These are phyloP conservation scores for Daphne laureola DNA, from an alignment of 441 rosid genomes.

Conservation along the genomic window DNA sequence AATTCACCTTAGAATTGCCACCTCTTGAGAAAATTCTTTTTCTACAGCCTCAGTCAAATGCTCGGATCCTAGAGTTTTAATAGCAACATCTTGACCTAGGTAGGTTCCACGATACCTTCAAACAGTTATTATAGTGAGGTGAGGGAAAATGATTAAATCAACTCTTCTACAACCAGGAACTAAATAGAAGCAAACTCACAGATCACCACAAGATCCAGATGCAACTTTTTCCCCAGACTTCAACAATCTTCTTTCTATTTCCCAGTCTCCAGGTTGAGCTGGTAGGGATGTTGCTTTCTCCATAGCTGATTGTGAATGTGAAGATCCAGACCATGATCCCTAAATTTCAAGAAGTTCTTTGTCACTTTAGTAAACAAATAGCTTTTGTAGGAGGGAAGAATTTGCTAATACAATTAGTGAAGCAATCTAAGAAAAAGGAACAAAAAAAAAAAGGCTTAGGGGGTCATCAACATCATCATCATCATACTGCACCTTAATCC, in stretches of 20 bases:
- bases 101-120: constrained; percentile 55
- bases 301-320: constrained; percentile 28
- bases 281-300: constrained; percentile 26
- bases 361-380: background rate
- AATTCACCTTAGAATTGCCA: constrained; percentile 55
- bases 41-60: constrained; percentile 43
- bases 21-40: constrained; percentile 65
- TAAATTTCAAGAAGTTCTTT: constrained; percentile 18
- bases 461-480: too few relatives aligned
- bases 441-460: background rate
- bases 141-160: constrained; percentile 8
- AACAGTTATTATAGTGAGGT: constrained; percentile 16
- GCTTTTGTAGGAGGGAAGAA: background rate
- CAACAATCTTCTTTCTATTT: constrained; percentile 51
- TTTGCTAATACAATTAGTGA: constrained; percentile 4
- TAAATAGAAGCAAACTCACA: constrained; percentile 37
- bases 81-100: constrained; percentile 68
- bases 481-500: too few relatives aligned
- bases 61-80: constrained; percentile 62
- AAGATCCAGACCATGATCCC: constrained; percentile 64
- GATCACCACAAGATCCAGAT: constrained; percentile 69
- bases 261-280: constrained; percentile 38
- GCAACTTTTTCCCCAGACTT: constrained; percentile 61
- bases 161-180: constrained; percentile 6
- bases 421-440: constrained; percentile 1